Base-by-base conservation (phyloP, 148 eudicot genomes). In the Diospyros lotus region DNA sequence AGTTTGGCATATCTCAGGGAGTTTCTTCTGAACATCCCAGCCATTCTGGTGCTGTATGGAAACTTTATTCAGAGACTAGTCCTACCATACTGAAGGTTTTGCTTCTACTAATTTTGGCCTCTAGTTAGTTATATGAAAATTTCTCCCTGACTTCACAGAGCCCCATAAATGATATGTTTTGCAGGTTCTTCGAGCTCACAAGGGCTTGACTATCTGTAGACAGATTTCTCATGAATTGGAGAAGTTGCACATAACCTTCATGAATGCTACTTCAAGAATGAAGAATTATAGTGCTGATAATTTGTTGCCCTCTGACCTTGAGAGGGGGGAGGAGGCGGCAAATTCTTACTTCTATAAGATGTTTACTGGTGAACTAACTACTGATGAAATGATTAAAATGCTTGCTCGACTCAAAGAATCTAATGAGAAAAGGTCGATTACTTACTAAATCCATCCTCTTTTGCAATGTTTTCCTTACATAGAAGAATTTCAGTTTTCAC, bases 371-470 rank as follows among this genome's bases (percentile, higher is more conserved):
- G 80, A 88, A 69, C 73, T 90, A 80, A 54, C 91, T 45, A 82
- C 88, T 80, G 93, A 87, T 73, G 89, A 85, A 74, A 90, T 91
- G 90, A 90, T 95, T 80, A 84, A 89, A 80, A 95, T 92, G 99
- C 97, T 95, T 82, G 82, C 86, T 15, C 92, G 86, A 65, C 89
- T 89, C 74, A 92, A 92, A 81, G 99, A 91, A 69, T 95, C 98
- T 68, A 46, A 88, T 69, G 90, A 89, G 65, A 80, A 83, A 72
- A 90, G 99, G 99, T 93, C 41, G 39, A 42, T 75, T 66, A 43
- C 59, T 46, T 76, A 54, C 46, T 71, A 56, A 53, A 75, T 6
- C 71, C 51, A 66, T 38, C 64, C 6, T 40, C 50, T 50, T 56
- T 53, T 13, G 50, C 44, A 6, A 28, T 65, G 4, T 72, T 17